Conservation (phyloP, 1,284 basidiomycete species). For the Tremellales sp. region DNA sequence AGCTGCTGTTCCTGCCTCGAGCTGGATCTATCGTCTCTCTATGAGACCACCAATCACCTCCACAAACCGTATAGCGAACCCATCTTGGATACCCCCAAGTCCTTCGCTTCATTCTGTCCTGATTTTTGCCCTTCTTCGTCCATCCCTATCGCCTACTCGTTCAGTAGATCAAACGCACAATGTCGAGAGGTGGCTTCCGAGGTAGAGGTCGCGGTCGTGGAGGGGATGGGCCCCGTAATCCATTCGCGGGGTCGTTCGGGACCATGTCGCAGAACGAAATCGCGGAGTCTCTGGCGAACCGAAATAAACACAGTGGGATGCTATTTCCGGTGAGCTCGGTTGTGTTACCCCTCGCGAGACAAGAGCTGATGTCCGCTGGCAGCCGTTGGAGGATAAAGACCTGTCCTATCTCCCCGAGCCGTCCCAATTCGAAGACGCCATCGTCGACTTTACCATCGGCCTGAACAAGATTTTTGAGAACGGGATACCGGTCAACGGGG, state of each 20-base stretch:
- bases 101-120: too few relatives aligned
- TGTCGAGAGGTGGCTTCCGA: conserved; percentile 25
- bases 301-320: conserved; percentile 32
- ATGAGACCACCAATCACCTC: too few relatives aligned
- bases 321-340: conserved; percentile 39
- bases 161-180: conserved; percentile 4
- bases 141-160: conserved; percentile 7
- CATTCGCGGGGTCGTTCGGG: conserved; percentile 3
- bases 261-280: conserved; percentile 1
- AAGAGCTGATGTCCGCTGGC: background rate
- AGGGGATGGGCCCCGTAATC: conserved; percentile 3
- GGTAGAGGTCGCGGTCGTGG: conserved; percentile 18
- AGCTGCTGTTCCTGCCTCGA: too few relatives aligned
- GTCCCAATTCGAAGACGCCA: conserved; percentile 20
- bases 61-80: too few relatives aligned
- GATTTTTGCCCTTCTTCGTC: conserved; percentile 12
- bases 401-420: conserved; percentile 25
- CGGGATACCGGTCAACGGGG: conserved; percentile 3
- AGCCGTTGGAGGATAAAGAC: conserved; percentile 30
- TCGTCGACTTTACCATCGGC: conserved; percentile 21
- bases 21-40: too few relatives aligned
- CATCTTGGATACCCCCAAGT: too few relatives aligned
- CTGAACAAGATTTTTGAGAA: conserved; percentile 11
- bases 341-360: background rate
- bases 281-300: conserved; percentile 8